Evolutionary conservation across 495 filamentous ascomycete species (phyloP), one percentile per base, ranked within the genome.

Genomic region (Oleoguttula mirabilis): DNA sequence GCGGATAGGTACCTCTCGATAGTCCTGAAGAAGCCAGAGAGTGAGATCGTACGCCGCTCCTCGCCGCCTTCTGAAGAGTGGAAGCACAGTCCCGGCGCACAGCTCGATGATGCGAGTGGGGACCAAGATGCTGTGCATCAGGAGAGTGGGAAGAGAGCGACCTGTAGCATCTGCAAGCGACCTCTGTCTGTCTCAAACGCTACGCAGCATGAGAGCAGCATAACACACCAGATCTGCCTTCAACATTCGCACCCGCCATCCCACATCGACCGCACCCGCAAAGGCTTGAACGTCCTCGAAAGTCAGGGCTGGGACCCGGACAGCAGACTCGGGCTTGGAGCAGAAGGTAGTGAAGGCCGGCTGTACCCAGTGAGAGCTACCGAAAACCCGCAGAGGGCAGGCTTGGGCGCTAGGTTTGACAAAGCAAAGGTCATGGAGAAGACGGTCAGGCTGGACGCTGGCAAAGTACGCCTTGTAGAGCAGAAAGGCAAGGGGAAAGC

Each of bases 281-380:
- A 76, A 59, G 88, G 88, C 0, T 67, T 96, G 6, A 69, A 71
- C 41, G 78, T 83, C 36, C 74, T 96, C 2, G 69, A 78, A 22
- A 68, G 76, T 1, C 77, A 85, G 48, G 88, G 88, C 27, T 96
- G 84, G 82, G 83, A 94, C 57, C 86, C 83, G 0, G 87, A 96
- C 61, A 69, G 74, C 25, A 63, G 84, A 17, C 52, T 63, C 4
- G 88, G 88, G 0, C 69, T 96, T 0, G 88, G 88, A 0, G 69
- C 68, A 15, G 47, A 57, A 0, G 78, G 81, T 1, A n/a, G n/a
- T n/a, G 74, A 88, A 55, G 88, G 88, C 2, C 80, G 83, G 21
- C 65, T 74, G 36, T 76, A 72, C 48, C 88, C 88, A 0, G 60
- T 95, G 45, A 88, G 87, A 51, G 63, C 71, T 5, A 76, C 71